These are phyloP conservation scores for Vitellaria paradoxa DNA, from an alignment of 179 eudicot genomes.

Conservation along the genomic window DNA sequence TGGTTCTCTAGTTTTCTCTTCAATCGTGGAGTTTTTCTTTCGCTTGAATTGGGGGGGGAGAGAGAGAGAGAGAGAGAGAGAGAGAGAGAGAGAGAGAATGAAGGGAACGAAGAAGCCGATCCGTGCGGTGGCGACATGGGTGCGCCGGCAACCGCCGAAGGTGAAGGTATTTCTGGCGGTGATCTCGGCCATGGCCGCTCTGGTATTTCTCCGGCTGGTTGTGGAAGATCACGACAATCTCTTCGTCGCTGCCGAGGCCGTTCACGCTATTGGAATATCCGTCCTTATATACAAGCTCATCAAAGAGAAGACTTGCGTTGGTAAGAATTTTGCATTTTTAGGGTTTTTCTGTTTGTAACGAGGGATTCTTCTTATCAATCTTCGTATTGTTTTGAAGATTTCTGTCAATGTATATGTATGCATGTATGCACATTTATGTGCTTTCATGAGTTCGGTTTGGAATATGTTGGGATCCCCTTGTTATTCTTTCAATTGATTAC, in stretches of 20 bases:
- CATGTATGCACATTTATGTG: too few relatives aligned
- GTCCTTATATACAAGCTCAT: conserved; percentile 59
- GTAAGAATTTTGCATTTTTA: conserved; percentile 18
- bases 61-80: background rate
- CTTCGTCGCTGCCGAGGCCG: conserved; percentile 70
- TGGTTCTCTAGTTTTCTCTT: too few relatives aligned
- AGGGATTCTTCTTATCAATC: background rate
- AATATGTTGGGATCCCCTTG: background rate
- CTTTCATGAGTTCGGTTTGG: background rate
- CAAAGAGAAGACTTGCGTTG: conserved; percentile 62
- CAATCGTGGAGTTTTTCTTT: background rate
- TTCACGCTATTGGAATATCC: conserved; percentile 55
- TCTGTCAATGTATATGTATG: too few relatives aligned
- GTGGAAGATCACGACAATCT: conserved; percentile 64
- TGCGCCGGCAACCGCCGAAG: conserved; percentile 60
- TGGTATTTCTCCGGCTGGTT: conserved; percentile 40
- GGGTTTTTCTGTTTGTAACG: background rate
- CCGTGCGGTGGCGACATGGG: conserved; percentile 45
- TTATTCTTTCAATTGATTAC: background rate
- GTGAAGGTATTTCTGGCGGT: conserved; percentile 59
- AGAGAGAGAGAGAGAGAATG: conserved; percentile 15
- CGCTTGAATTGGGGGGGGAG: conserved; percentile 20
- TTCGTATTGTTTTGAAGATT: conserved; percentile 25
- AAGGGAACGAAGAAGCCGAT: conserved; percentile 34
- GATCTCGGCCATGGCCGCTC: conserved; percentile 40